phyloP scores from a whole-genome alignment of 805 yeast species.

The Starmerella stigmatis region DNA sequence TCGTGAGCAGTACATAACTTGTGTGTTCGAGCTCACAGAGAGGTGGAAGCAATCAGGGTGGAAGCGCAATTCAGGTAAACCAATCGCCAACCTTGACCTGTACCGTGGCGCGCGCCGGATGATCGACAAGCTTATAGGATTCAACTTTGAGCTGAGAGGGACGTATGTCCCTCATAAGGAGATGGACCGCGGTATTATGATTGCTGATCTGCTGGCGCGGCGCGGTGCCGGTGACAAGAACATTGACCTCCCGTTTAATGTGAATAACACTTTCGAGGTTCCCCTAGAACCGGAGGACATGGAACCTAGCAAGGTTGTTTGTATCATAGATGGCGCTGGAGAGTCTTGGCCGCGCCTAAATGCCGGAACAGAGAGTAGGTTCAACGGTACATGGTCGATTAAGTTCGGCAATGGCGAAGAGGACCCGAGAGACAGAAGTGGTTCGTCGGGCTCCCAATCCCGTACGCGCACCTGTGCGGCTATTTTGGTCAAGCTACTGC shows the following conservation, averaged over 20 bases:
- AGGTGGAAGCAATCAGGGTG: conserved; percentile 6
- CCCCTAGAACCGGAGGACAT: conserved; percentile 2
- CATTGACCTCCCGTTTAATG: background rate
- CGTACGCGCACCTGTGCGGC: conserved; percentile 2
- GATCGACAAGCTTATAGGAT: background rate
- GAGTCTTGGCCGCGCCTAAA: background rate
- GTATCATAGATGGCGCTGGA: background rate
- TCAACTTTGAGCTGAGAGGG: conserved; percentile 1
- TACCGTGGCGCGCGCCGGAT: conserved; percentile 4
- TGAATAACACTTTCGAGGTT: background rate
- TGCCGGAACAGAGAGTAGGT: background rate
- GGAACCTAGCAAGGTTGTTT: background rate
- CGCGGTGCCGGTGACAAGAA: conserved; percentile 3
- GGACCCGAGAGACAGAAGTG: background rate
- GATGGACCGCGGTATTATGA: conserved; percentile 5
- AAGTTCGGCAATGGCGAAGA: background rate
- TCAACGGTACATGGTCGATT: conserved; percentile 3
- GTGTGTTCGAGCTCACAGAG: conserved; percentile 1
- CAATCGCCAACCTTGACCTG: conserved; percentile 2
- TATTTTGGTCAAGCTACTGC: conserved; percentile 1
- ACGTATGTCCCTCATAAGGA: background rate
- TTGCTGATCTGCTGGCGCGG: conserved; percentile 3
- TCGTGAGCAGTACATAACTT: conserved; percentile 4
- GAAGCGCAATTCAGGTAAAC: conserved; percentile 6
- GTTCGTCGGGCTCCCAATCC: conserved; percentile 2